phyloP scores from a whole-genome alignment of 2,329 filamentous ascomycete genomes.

The Teratosphaeria nubilosa region DNA sequence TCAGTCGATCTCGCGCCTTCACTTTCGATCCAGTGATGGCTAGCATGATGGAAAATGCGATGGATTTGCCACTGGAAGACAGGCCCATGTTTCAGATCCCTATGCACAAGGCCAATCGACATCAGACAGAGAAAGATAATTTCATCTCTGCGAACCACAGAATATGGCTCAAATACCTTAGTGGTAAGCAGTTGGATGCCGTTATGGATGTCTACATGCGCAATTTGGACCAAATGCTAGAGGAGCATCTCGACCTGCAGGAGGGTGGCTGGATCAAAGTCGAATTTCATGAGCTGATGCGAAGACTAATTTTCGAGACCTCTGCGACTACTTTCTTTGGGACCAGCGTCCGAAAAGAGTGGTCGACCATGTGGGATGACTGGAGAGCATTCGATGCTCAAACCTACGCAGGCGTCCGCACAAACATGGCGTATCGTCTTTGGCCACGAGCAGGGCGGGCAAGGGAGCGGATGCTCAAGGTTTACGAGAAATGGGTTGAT shows the following conservation, averaged over 20 bases:
- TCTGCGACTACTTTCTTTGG: constrained; percentile 7
- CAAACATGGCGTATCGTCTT: constrained; percentile 4
- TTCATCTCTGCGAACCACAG: constrained; percentile 8
- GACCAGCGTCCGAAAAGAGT: constrained; percentile 2
- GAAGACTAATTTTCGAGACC: constrained; percentile 6
- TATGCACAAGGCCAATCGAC: not conserved
- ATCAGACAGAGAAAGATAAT: not conserved
- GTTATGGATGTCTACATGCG: constrained; percentile 6
- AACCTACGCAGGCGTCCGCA: constrained; percentile 6
- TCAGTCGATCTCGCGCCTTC: constrained; percentile 5
- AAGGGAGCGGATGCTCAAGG: constrained; percentile 5
- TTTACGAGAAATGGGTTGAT: constrained; percentile 7
- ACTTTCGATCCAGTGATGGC: constrained; percentile 7
- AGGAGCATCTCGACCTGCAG: constrained; percentile 1
- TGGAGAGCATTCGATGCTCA: constrained; percentile 3
- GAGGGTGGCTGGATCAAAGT: constrained; percentile 1
- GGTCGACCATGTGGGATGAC: constrained; percentile 8
- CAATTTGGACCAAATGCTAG: constrained; percentile 3
- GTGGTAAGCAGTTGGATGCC: constrained; percentile 4
- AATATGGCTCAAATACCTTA: constrained; percentile 7
- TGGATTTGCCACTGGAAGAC: constrained; percentile 2
- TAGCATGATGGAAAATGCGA: constrained; percentile 8
- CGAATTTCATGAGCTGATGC: constrained; percentile 4
- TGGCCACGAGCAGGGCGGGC: constrained; percentile 3
- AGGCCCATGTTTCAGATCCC: constrained; percentile 4